Evolutionary conservation across 345 rosid species (phyloP).

Genomic region (Conringia planisiliqua): DNA sequence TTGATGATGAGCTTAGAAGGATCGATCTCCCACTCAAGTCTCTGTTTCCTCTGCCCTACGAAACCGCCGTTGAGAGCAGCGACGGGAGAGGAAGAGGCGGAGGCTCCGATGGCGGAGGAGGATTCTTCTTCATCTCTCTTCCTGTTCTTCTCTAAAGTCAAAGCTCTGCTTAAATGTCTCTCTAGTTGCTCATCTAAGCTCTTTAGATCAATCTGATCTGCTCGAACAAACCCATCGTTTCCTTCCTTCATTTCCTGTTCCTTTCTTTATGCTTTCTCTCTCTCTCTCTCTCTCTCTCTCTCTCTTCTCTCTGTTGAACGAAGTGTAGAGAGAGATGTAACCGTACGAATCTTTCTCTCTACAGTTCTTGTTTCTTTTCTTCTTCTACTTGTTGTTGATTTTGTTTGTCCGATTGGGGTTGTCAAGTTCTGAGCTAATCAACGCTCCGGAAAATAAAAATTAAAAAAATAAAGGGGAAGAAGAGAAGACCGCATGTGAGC

Average conservation of each 20-base stretch:
- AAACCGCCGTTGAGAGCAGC: slow-evolving; percentile 24
- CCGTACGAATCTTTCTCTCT: not conserved
- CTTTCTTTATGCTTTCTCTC: not conserved
- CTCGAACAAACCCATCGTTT: slow-evolving; percentile 81
- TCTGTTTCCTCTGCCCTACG: slow-evolving; percentile 33
- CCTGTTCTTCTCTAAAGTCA: slow-evolving; percentile 60
- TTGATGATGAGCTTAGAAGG: slow-evolving; percentile 82
- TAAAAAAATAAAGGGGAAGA: not conserved
- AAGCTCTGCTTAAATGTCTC: slow-evolving; percentile 69
- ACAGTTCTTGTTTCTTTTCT: not conserved
- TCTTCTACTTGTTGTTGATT: not conserved
- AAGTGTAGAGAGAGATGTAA: not conserved
- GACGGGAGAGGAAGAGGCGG: slow-evolving; percentile 16
- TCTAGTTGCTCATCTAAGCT: slow-evolving; percentile 93
- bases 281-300: not conserved
- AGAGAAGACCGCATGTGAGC: slow-evolving; percentile 43
- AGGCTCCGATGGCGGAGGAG: slow-evolving; percentile 11
- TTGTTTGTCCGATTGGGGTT: slow-evolving; percentile 5
- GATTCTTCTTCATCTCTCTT: slow-evolving; percentile 40
- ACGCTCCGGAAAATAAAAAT: not conserved
- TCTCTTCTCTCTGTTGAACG: not conserved
- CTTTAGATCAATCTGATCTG: slow-evolving; percentile 98
- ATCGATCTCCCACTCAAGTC: slow-evolving; percentile 96
- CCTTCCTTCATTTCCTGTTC: slow-evolving; percentile 52
- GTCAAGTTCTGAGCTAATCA: slow-evolving; percentile 16